Evolutionary conservation across 306 rosid species (phyloP).

Genomic region (Acmispon strigosus): DNA sequence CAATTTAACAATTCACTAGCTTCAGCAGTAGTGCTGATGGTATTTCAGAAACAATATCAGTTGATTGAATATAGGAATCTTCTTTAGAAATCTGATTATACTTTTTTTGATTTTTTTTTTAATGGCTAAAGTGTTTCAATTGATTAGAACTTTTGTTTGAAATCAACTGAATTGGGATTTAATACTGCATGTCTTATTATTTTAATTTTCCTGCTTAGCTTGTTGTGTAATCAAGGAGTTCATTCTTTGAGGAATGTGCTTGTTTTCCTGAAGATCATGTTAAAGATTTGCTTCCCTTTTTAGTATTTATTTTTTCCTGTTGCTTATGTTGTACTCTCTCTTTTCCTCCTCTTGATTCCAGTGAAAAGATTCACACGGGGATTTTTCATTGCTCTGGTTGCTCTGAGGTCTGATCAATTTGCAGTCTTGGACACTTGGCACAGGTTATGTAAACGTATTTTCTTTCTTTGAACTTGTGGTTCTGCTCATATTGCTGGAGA

Average conservation of each 20-base stretch:
- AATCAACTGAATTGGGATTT: neutral
- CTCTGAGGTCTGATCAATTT: slow-evolving; percentile 32
- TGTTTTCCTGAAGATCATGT: slow-evolving; percentile 10
- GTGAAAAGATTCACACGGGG: slow-evolving; percentile 35
- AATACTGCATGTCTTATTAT: neutral
- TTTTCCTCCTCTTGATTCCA: slow-evolving; percentile 34
- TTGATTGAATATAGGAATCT: slow-evolving; percentile 4
- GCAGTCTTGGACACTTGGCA: slow-evolving; percentile 28
- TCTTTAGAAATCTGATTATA: neutral
- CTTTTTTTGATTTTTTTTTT: neutral
- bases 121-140: neutral
- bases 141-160: slow-evolving; percentile 2
- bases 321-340: slow-evolving; percentile 32
- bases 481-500: slow-evolving; percentile 13
- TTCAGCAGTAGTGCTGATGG: slow-evolving; percentile 15
- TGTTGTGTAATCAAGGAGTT: neutral
- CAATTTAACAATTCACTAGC: slow-evolving; percentile 1
- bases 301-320: slow-evolving; percentile 6
- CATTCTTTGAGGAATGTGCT: slow-evolving; percentile 6
- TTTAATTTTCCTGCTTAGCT: neutral
- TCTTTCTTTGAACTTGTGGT: slow-evolving; percentile 9
- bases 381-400: slow-evolving; percentile 31
- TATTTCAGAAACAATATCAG: neutral
- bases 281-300: slow-evolving; percentile 9
- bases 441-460: slow-evolving; percentile 25